A percentile compares a stretch with the other conserved stretches of the same genome.
phyloP scores from a whole-genome alignment of 2,329 filamentous ascomycete genomes.

The Simplicillium sp. region DNA sequence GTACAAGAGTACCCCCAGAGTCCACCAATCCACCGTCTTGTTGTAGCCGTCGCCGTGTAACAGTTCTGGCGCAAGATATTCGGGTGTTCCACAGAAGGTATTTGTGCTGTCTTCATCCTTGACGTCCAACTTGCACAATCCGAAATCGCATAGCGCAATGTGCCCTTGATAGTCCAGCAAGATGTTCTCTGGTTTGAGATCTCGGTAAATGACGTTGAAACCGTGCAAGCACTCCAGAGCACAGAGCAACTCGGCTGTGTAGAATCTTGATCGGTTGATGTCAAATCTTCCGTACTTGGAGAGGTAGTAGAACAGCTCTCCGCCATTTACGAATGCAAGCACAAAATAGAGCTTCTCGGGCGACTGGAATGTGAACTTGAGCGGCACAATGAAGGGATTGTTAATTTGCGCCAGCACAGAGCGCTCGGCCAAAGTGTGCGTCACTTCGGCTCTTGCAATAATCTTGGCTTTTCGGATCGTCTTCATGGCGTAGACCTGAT shows the following conservation, averaged over 20 bases:
- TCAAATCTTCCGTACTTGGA: conserved; percentile 86
- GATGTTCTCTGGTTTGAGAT: conserved; percentile 65
- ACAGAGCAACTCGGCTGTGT: conserved; percentile 80
- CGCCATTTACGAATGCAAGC: conserved; percentile 70
- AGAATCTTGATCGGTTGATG: conserved; percentile 80
- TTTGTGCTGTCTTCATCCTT: conserved; percentile 78
- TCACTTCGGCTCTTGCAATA: conserved; percentile 82
- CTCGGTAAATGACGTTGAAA: conserved; percentile 79
- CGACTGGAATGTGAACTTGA: conserved; percentile 32
- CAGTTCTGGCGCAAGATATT: conserved; percentile 80
- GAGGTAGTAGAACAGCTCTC: conserved; percentile 81
- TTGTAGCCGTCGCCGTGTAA: conserved; percentile 79
- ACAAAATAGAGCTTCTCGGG: conserved; percentile 52
- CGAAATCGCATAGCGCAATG: conserved; percentile 83
- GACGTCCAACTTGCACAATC: conserved; percentile 86
- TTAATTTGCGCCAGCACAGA: conserved; percentile 60
- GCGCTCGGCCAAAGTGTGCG: conserved; percentile 43
- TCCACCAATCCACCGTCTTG: conserved; percentile 91
- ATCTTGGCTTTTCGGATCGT: conserved; percentile 88
- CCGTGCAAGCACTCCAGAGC: conserved; percentile 81
- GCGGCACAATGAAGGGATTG: conserved; percentile 85
- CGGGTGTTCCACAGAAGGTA: conserved; percentile 55
- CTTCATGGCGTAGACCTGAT: conserved; percentile 83
- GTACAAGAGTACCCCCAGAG: conserved; percentile 77
- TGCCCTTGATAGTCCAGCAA: conserved; percentile 83